Base-by-base conservation (phyloP, 495 filamentous ascomycete species). In the Umbilicaria muhlenbergii region DNA sequence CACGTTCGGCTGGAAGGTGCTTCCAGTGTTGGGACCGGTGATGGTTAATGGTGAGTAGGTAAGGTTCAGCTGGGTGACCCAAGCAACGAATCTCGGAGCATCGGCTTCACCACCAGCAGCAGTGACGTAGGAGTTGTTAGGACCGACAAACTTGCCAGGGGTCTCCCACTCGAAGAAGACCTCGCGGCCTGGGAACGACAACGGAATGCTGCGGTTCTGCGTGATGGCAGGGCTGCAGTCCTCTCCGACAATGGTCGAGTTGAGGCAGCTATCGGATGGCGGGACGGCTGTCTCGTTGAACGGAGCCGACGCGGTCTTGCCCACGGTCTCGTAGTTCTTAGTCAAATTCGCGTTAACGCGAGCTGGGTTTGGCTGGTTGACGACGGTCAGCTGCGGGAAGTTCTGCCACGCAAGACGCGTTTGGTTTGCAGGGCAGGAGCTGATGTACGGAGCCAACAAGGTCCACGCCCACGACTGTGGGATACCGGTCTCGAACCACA, bases 381-480 rank as follows among this genome's bases (percentile, higher is more conserved):
- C 61, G 47, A 93, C 74, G 47, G 66, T 58, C 4, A 93, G 68
- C 0, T 68, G 69, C 0, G 86, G 87, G 67, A 86, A 93, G 63
- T 93, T 94, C 57, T 93, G 81, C 86, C 86, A 93, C 11, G 77
- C 67, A 32, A 93, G 65, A 4, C 81, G 73, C 3, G 84, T 93
- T 50, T 79, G 75, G 51, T 80, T 77, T 40, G 58, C 58, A 0
- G 86, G 85, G 57, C 87, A 94, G 11, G 69, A 75, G 38, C 74
- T 79, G 60, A 94, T 88, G 58, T 84, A 87, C 0, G 83, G 87
- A 0, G 87, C 84, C 32, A 94, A 68, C 10, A 85, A 68, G 0
- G 85, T 79, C 87, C 87, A 93, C 2, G 80, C 75, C 83, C 87
- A 92, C 0, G 79, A 83, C 56, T 93, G 86, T 0, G 85, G 84